A percentile compares a stretch with the other conserved stretches of the same genome.
Evolutionary conservation across 768 basidiomycete genomes (phyloP).

Genomic region (Phylloporus sp.): DNA sequence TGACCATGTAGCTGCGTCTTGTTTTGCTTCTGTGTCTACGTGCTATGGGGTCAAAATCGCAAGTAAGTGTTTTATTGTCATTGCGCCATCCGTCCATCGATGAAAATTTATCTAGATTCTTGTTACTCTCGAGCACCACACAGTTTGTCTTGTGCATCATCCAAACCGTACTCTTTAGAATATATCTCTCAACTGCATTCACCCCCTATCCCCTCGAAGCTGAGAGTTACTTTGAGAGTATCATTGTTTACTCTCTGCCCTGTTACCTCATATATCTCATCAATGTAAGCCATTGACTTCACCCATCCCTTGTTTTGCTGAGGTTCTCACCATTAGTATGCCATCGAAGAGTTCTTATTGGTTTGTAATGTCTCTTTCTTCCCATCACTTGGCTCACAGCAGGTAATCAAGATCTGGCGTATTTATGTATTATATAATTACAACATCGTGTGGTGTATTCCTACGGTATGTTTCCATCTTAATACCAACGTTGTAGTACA

Average conservation of each 20-base stretch:
- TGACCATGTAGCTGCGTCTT: slow-evolving; percentile 7
- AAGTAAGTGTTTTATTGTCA: neutral
- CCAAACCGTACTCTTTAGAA: slow-evolving; percentile 1
- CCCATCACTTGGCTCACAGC: neutral
- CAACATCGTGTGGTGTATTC: slow-evolving; percentile 14
- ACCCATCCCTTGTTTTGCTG: neutral
- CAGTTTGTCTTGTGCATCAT: slow-evolving; percentile 9
- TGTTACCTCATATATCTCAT: slow-evolving; percentile 16
- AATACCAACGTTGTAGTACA: neutral
- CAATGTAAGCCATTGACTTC: slow-evolving; percentile 8
- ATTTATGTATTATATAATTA: slow-evolving; percentile 14
- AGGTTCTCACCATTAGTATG: slow-evolving; percentile 3
- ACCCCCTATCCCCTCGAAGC: neutral
- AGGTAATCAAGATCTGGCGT: slow-evolving; percentile 20
- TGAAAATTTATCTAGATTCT: neutral
- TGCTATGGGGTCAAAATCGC: slow-evolving; percentile 6
- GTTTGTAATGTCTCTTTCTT: slow-evolving; percentile 5
- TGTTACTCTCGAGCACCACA: slow-evolving; percentile 5
- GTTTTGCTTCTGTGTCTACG: slow-evolving; percentile 19
- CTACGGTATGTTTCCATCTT: slow-evolving; percentile 12
- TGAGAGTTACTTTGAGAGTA: slow-evolving; percentile 2
- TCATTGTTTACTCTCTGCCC: slow-evolving; percentile 1
- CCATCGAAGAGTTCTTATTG: slow-evolving; percentile 15
- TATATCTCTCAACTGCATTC: neutral
- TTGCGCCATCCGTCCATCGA: neutral